phyloP scores from a whole-genome alignment of 208 protist genomes.

The Acanthamoeba divionensis region DNA sequence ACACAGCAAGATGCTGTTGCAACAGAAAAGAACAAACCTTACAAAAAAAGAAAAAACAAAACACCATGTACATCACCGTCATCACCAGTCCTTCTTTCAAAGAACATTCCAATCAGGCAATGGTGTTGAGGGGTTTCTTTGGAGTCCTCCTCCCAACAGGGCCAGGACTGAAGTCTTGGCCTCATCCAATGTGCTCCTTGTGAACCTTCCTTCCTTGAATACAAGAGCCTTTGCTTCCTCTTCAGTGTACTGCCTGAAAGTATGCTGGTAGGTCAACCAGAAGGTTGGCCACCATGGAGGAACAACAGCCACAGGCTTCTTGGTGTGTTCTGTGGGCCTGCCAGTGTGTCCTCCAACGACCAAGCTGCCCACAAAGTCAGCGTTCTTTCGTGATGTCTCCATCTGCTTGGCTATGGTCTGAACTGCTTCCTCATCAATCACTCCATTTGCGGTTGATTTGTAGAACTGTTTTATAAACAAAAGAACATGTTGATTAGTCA shows the following conservation, averaged over 20 bases:
- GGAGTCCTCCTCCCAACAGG: too few species aligned
- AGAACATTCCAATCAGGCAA: too few species aligned
- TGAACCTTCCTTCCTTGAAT: background rate
- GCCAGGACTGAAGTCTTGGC: background rate
- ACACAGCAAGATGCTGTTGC: too few species aligned
- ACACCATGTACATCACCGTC: too few species aligned
- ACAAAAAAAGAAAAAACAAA: too few species aligned
- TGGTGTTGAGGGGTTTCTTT: too few species aligned
- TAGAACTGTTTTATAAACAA: slow-evolving; percentile 31
- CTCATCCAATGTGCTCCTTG: background rate
- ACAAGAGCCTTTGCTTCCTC: background rate
- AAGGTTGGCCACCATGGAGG: slow-evolving; percentile 40
- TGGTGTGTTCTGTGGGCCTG: slow-evolving; percentile 38
- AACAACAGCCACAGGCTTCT: background rate
- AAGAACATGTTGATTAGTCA: background rate
- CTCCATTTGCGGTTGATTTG: slow-evolving; percentile 49
- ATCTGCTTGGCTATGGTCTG: slow-evolving; percentile 26
- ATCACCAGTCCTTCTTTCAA: too few species aligned
- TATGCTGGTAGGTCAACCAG: slow-evolving; percentile 49
- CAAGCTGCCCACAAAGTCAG: slow-evolving; percentile 31
- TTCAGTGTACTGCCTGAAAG: background rate
- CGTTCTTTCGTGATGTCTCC: slow-evolving; percentile 6
- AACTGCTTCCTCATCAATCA: slow-evolving; percentile 9
- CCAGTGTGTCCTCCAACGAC: slow-evolving; percentile 40
- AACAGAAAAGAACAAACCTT: too few species aligned